Base-by-base conservation (phyloP, 108 stramenopile genomes). In the Cyclotella baltica region DNA sequence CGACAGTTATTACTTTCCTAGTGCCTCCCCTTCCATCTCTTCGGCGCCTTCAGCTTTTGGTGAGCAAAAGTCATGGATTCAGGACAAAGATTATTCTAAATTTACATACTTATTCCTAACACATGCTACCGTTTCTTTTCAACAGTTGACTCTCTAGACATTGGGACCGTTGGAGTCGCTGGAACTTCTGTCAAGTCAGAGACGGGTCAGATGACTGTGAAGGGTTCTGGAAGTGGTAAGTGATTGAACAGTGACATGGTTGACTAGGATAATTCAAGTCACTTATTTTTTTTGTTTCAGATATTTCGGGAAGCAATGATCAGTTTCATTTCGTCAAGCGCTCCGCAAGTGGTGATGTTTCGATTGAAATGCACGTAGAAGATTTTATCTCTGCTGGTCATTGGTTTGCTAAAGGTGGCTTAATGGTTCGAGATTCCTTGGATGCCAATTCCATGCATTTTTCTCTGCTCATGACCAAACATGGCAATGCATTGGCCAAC, bases 401-500 rank as follows among this genome's bases (percentile, higher is more conserved):
- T 50, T 58, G 66, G 34, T 72, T 34, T 31, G 36, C 78, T 5
- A 75, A 67, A 18, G 78, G 73, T 53, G 78, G 78, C 23, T 4
- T 79, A 34, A 79, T 79, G 78, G 34, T 79, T 36, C 73, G 78
- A 18, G 46, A 36, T 69, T 46, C 3, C 37, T 22, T 33, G 19
- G 48, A 52, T 47, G 4, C 55, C 20, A 28, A 75, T 35, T 43
- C 78, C 66, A 29, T 48, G 63, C 67, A 79, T 69, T 73, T 28
- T 20, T 79, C 75, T 20, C 13, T 77, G 4, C 56, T 53, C 55
- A 51, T 64, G 8, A 68, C 59, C 33, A 58, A 67, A 18, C 6
- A 2, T 40, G 57, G 38, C 76, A 77, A 77, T 62, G 67, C 37
- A 43, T 59, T 33, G 25, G 59, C 27, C 27, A 31, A 33, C 30